A percentile compares a stretch with the other conserved stretches of the same genome.
Conservation (phyloP, 139 green algal genomes). For the Diplosphaera chodatii region DNA sequence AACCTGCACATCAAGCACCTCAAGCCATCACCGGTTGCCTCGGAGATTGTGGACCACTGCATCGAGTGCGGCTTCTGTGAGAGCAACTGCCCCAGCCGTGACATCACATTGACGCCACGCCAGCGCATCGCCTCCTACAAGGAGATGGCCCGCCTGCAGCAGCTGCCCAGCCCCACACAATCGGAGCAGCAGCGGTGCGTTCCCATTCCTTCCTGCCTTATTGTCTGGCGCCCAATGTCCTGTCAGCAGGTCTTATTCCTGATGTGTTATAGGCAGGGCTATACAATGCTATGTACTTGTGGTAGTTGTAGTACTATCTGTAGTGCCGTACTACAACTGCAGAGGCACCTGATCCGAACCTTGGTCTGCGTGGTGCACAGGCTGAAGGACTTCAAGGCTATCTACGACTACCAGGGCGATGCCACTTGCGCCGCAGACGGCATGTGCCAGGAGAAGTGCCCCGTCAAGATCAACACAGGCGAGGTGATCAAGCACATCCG, state of each 20-base stretch:
- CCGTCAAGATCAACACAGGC: constrained; percentile 98
- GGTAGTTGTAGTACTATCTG: too few relatives aligned
- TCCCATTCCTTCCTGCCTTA: not conserved
- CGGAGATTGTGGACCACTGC: constrained; percentile 79
- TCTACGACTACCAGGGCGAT: constrained; percentile 75
- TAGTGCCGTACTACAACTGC: too few relatives aligned
- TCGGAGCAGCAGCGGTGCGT: constrained; percentile 50
- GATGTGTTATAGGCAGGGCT: too few relatives aligned
- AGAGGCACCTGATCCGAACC: too few relatives aligned
- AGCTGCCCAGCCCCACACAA: constrained; percentile 24
- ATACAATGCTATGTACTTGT: too few relatives aligned
- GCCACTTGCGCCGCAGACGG: constrained; percentile 91
- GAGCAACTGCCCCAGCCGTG: constrained; percentile 89
- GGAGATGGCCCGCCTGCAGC: constrained; percentile 78
- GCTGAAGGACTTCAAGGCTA: constrained; percentile 58
- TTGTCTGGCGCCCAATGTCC: too few relatives aligned
- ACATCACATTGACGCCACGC: constrained; percentile 89
- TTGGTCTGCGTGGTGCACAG: constrained; percentile 5
- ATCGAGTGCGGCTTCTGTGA: constrained; percentile 99
- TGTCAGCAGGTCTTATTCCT: too few relatives aligned
- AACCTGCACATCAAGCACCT: constrained; percentile 82
- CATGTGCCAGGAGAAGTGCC: constrained; percentile 99
- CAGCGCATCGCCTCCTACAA: constrained; percentile 90
- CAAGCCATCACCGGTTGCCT: constrained; percentile 79
- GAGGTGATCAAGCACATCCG: constrained; percentile 84